These are phyloP conservation scores for Allantophomopsis lycopodina DNA, from an alignment of 2,329 filamentous ascomycete genomes.

Conservation along the genomic window DNA sequence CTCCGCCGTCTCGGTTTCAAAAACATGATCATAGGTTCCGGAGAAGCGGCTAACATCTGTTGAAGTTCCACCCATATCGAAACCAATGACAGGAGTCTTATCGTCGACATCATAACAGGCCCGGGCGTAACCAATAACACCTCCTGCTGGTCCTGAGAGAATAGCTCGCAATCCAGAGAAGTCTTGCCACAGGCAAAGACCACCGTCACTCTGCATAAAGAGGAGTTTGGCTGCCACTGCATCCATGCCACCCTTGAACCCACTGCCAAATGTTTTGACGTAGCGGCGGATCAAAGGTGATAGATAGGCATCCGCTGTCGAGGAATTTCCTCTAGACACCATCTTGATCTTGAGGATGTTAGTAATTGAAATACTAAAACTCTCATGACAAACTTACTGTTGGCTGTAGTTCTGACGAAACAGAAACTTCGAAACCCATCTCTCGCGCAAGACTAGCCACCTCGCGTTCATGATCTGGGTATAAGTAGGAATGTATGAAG, in stretches of 20 bases:
- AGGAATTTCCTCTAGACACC: conserved; percentile 48
- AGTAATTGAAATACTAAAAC: too few species aligned
- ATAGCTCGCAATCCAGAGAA: conserved; percentile 52
- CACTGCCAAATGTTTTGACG: conserved; percentile 45
- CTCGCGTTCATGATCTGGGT: conserved; percentile 46
- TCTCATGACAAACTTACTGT: too few species aligned
- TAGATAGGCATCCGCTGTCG: conserved; percentile 53
- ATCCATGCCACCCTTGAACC: conserved; percentile 52
- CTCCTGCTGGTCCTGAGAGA: conserved; percentile 51
- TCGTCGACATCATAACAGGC: conserved; percentile 52
- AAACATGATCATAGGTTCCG: conserved; percentile 55
- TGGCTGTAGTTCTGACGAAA: conserved; percentile 69
- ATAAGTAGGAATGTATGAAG: conserved; percentile 55
- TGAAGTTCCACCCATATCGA: conserved; percentile 55
- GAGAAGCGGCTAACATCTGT: conserved; percentile 55
- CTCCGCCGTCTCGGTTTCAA: conserved; percentile 65
- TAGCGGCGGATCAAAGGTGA: conserved; percentile 55
- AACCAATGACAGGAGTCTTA: conserved; percentile 53
- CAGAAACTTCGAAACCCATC: conserved; percentile 56
- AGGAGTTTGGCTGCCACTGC: conserved; percentile 52
- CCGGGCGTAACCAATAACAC: conserved; percentile 50
- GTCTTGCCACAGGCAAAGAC: conserved; percentile 30
- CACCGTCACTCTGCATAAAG: conserved; percentile 43
- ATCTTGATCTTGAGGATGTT: too few species aligned
- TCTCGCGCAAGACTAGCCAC: conserved; percentile 44